phyloP scores from a whole-genome alignment of 2,329 filamentous ascomycete species.

The Verticillium tricorpus region DNA sequence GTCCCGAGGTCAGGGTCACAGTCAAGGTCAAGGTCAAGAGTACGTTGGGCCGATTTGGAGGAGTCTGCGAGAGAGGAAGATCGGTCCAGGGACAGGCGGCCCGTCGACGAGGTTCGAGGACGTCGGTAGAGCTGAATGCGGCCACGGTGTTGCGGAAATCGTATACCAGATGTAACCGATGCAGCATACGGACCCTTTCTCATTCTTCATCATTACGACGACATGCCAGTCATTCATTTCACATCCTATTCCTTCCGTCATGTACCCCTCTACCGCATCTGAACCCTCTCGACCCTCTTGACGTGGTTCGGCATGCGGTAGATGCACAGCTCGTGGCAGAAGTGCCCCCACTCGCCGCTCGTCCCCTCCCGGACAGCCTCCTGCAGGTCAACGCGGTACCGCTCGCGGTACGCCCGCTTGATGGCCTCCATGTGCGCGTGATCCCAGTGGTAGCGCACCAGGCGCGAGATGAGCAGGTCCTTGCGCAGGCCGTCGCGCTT shows the following conservation, averaged over 20 bases:
- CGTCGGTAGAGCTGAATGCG: background rate
- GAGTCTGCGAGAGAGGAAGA: background rate
- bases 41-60: background rate
- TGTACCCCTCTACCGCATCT: constrained; percentile 7
- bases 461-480: constrained; percentile 80
- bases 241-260: background rate
- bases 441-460: constrained; percentile 93
- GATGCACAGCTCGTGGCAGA: constrained; percentile 68
- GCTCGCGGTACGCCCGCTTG: constrained; percentile 72
- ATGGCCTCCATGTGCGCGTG: constrained; percentile 73
- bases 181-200: background rate
- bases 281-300: constrained; percentile 42
- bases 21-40: background rate
- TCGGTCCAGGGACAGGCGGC: background rate
- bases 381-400: constrained; percentile 71
- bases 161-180: too few relatives aligned
- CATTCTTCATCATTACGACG: background rate
- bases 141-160: too few relatives aligned
- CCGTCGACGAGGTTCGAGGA: background rate
- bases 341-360: constrained; percentile 70
- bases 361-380: constrained; percentile 76
- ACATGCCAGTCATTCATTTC: background rate
- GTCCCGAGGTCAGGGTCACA: background rate
- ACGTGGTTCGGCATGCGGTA: constrained; percentile 57
- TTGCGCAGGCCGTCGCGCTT: constrained; percentile 68